Evolutionary conservation across 2,329 filamentous ascomycete species (phyloP).

Genomic region (Fusarium concolor): DNA sequence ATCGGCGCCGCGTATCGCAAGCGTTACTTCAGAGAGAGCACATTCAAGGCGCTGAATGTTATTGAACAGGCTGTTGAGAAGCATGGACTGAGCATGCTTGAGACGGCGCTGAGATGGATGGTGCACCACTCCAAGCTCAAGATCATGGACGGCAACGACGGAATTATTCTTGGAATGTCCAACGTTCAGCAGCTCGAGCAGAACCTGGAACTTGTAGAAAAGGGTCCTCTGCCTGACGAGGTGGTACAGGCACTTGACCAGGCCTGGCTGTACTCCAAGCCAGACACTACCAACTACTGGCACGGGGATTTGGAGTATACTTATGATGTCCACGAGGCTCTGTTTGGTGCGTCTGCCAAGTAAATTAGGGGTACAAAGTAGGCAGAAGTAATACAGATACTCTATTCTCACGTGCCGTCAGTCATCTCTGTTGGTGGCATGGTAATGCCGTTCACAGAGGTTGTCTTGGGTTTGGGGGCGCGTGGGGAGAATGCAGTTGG

Average conservation of each 20-base stretch:
- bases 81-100: conserved; percentile 75
- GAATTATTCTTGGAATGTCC: conserved; percentile 70
- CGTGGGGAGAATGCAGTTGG: conserved; percentile 31
- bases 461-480: conserved; percentile 25
- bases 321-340: conserved; percentile 71
- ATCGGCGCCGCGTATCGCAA: conserved; percentile 69
- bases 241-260: conserved; percentile 80
- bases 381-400: conserved; percentile 10
- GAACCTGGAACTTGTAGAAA: conserved; percentile 69
- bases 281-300: conserved; percentile 65
- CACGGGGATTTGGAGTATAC: conserved; percentile 72
- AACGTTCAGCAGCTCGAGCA: conserved; percentile 67
- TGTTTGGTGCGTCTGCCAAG: conserved; percentile 64
- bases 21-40: conserved; percentile 78
- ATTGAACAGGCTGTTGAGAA: conserved; percentile 76
- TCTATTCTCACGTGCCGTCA: conserved; percentile 14
- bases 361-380: conserved; percentile 34
- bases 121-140: conserved; percentile 75
- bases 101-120: conserved; percentile 79
- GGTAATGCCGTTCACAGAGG: conserved; percentile 16
- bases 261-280: conserved; percentile 79
- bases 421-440: conserved; percentile 18
- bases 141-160: conserved; percentile 65
- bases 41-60: conserved; percentile 71
- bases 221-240: conserved; percentile 80